Evolutionary conservation across 805 yeast genomes (phyloP), one percentile per base, ranked within the genome.

Genomic region (Starmerella floris): DNA sequence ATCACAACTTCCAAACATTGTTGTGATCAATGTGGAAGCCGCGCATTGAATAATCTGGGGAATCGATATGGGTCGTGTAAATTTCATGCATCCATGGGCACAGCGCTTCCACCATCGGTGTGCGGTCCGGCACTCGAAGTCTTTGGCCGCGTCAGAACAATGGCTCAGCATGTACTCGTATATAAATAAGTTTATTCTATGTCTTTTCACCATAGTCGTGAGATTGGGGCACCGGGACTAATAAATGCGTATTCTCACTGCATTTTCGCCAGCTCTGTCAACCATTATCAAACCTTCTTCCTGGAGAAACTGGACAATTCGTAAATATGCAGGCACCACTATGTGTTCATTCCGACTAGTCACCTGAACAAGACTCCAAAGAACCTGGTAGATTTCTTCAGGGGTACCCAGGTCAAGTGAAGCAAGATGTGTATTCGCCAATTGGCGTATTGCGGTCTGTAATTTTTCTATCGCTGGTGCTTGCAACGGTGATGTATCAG

Each of bases 301-400:
- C 3, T 40, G 26, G 10, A 50, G 38, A 30, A 16, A 50, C 40
- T 43, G 36, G 16, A 48, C 48, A 9, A 43, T 39, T 17, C 30
- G 25, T 23, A 36, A 13, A 21, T 42, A 20, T 17, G 31, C 32
- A 10, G 51, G 50, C 27, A 44, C 48, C 5, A 41, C 34, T 21
- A 49, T 20, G 36, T 43, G 42, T 45, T 45, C 45, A n/a, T 37
- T 37, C 13, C 37, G 36, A 19, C 36, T 17, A 9, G 42, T 25
- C 4, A 44, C 43, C n/a, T 30, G 36, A 16, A 28, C 25, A 2
- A 33, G 38, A n/a, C 25, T 26, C 25, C 8, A 23, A 4, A 37
- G 25, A 3, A 30, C 15, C 32, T n/a, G 32, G 32, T 11, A 30
- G 8, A 30, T n/a, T n/a, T 30, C 32, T 9, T 30, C 17, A 6